A percentile compares a stretch with the other conserved stretches of the same genome.
phyloP scores from a whole-genome alignment of 805 yeast genomes.

The Yamadazyma nakazawae region DNA sequence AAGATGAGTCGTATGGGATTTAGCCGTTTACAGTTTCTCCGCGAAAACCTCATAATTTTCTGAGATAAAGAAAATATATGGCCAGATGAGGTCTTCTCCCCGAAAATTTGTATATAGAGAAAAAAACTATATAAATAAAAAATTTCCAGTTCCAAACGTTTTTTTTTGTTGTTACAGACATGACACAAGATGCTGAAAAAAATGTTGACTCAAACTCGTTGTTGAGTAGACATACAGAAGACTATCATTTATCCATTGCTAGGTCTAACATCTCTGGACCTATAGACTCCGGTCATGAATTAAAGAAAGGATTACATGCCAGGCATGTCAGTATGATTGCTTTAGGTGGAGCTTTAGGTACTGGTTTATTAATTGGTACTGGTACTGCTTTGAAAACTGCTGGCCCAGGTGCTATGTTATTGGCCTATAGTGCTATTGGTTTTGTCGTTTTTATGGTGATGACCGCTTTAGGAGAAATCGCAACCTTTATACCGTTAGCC shows the following conservation, averaged over 20 bases:
- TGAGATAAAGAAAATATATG: background rate
- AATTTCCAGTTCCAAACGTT: background rate
- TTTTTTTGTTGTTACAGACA: background rate
- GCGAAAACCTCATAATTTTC: background rate
- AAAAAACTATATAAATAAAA: background rate
- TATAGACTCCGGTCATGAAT: conserved; percentile 37
- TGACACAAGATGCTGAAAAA: conserved; percentile 11
- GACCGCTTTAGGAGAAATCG: conserved; percentile 67
- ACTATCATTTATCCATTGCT: conserved; percentile 45
- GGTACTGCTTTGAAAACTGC: conserved; percentile 66
- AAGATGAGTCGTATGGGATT: background rate
- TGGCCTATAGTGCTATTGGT: conserved; percentile 72
- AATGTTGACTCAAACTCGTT: conserved; percentile 24
- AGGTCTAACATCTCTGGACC: conserved; percentile 43
- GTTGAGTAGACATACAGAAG: conserved; percentile 43
- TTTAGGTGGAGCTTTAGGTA: conserved; percentile 81
- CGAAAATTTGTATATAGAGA: background rate
- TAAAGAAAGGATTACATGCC: conserved; percentile 46
- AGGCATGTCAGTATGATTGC: conserved; percentile 72
- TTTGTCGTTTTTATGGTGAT: conserved; percentile 64
- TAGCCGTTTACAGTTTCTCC: background rate
- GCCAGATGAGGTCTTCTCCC: conserved; percentile 4
- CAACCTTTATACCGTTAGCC: conserved; percentile 61
- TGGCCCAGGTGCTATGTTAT: conserved; percentile 64
- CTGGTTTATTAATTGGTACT: conserved; percentile 71